Base-by-base conservation (phyloP, 2,329 filamentous ascomycete species). In the Lasiodiplodia sp. region DNA sequence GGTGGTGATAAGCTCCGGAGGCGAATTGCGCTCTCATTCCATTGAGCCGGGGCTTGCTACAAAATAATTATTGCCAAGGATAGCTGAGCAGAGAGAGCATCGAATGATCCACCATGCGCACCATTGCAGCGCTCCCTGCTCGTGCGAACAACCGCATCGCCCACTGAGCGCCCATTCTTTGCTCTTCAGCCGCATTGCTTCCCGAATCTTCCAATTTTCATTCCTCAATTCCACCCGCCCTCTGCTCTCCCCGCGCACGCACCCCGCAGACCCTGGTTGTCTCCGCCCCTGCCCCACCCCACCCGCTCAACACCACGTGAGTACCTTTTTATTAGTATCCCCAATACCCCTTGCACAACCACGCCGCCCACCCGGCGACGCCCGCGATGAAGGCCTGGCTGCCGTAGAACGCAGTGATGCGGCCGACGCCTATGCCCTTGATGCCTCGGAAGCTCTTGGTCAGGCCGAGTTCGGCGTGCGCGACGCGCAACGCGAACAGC, bases 391-490 rank as follows among this genome's bases (percentile, higher is more conserved):
- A 69, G 23, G 71, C 70, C 70, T 79, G 76, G 3, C 76, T 77
- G 2, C 78, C 78, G 67, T 73, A 75, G 68, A 72, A 77, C 3
- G 77, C 78, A 5, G 76, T 23, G 21, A 70, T 58, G 12, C 78
- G 70, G 8, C 78, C 78, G 8, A 65, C 14, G 0, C 74, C 77
- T 28, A 52, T 23, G 2, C 70, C 66, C 11, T 74, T 71, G 37
- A 77, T 71, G 16, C 66, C 66, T 16, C 38, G 12, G 21, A 64
- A 63, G 34, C 38, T 49, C 3, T 69, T 63, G 66, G 73, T 74
- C 38, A 84, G 51, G 0, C 82, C 82, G 12, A 81, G 64, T 68
- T 84, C 82, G 38, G 73, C 74, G 71, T 84, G 81, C 21, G 74
- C 67, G 18, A 83, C 72, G 52, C 82, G 77, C 31, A 80, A 67